A percentile compares a stretch with the other conserved stretches of the same genome.
These are phyloP conservation scores for Ascochyta clinopodiicola DNA, from an alignment of 2,329 filamentous ascomycete genomes.

Conservation along the genomic window DNA sequence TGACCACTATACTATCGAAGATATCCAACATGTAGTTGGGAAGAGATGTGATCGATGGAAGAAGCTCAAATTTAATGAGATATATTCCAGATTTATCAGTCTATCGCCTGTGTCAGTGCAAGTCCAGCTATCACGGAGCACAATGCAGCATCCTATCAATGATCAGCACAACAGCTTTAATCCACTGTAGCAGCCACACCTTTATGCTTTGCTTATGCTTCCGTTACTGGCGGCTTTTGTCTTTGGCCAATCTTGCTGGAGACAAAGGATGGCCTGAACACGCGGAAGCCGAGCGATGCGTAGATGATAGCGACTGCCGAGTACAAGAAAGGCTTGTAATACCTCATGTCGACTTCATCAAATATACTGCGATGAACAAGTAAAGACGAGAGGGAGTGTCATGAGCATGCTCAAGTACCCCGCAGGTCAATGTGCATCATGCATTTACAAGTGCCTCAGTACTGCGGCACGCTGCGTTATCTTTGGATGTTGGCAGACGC, in stretches of 20 bases:
- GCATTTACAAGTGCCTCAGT: constrained; percentile 4
- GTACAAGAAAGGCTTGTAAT: constrained; percentile 26
- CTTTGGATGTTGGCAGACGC: not conserved
- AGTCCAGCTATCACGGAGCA: too few species aligned
- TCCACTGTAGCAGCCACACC: not conserved
- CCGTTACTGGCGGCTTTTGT: not conserved
- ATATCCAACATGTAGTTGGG: constrained; percentile 13
- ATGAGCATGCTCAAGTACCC: constrained; percentile 3
- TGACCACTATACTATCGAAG: constrained; percentile 22
- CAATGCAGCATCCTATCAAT: too few species aligned
- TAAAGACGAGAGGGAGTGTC: not conserved
- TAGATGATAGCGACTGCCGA: constrained; percentile 25
- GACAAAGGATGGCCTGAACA: constrained; percentile 20
- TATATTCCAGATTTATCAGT: too few species aligned
- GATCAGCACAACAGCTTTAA: too few species aligned
- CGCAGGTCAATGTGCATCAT: constrained; percentile 1
- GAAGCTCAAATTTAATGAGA: too few species aligned
- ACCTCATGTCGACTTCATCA: constrained; percentile 13
- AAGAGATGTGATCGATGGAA: constrained; percentile 9
- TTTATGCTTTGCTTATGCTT: not conserved
- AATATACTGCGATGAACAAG: not conserved
- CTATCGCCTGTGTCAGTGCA: not conserved
- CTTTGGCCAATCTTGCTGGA: constrained; percentile 13
- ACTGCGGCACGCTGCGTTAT: not conserved
- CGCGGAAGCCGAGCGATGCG: constrained; percentile 25